Evolutionary conservation across 1,139 yeast species (phyloP).

Genomic region (Blastobotrys ciferrii): DNA sequence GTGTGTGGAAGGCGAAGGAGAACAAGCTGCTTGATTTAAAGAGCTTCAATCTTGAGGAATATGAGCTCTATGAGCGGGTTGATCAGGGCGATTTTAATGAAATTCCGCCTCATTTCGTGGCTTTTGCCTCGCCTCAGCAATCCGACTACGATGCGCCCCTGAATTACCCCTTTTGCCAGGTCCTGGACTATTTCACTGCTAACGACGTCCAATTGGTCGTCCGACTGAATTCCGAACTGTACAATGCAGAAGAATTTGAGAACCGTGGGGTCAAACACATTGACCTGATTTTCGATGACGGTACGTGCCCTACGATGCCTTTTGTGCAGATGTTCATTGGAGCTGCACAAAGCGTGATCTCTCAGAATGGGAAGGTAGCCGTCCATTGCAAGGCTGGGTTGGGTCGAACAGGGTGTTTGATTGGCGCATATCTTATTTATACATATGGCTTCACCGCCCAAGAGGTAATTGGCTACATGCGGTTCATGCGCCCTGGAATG

Average conservation of each 20-base stretch:
- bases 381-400: slow-evolving; percentile 98
- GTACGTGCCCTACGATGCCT: slow-evolving; percentile 94
- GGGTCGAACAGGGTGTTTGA: slow-evolving; percentile 95
- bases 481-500: slow-evolving; percentile 97
- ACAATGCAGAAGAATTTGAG: slow-evolving; percentile 80
- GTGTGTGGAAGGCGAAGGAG: slow-evolving; percentile 98
- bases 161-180: slow-evolving; percentile 58
- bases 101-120: slow-evolving; percentile 88
- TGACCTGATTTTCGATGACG: slow-evolving; percentile 96
- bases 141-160: slow-evolving; percentile 40
- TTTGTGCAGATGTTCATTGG: slow-evolving; percentile 91
- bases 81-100: slow-evolving; percentile 97
- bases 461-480: slow-evolving; percentile 94
- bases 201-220: slow-evolving; percentile 86
- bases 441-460: slow-evolving; percentile 96
- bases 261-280: slow-evolving; percentile 81
- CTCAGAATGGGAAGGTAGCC: slow-evolving; percentile 86
- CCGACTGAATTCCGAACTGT: slow-evolving; percentile 84
- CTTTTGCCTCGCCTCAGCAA: slow-evolving; percentile 96
- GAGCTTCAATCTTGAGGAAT: slow-evolving; percentile 82
- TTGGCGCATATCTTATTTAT: slow-evolving; percentile 94
- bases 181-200: slow-evolving; percentile 67
- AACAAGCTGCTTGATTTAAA: slow-evolving; percentile 84
- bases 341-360: slow-evolving; percentile 85
- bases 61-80: slow-evolving; percentile 90